Evolutionary conservation across 2,329 filamentous ascomycete species (phyloP).

Genomic region (Cercospora zeae-maydis): DNA sequence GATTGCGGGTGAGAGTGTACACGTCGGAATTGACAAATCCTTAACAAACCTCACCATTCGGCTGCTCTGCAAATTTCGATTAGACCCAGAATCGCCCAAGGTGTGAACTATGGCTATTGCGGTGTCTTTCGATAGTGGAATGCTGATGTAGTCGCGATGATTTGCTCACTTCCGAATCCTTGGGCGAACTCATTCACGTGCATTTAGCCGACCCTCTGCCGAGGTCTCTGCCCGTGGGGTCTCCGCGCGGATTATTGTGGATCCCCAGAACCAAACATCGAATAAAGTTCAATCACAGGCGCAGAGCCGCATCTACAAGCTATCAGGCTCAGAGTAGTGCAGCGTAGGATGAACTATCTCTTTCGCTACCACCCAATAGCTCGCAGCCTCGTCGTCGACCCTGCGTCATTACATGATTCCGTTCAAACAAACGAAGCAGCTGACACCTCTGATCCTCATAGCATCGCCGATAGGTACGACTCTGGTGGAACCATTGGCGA

Average conservation of each 20-base stretch:
- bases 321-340: not conserved
- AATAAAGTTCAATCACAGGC: not conserved
- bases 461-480: slow-evolving; percentile 10
- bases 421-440: slow-evolving; percentile 1
- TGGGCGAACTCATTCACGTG: slow-evolving; percentile 4
- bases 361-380: slow-evolving; percentile 2
- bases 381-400: slow-evolving; percentile 1
- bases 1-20: not conserved
- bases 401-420: not conserved
- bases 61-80: not conserved
- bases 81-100: not conserved
- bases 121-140: not conserved
- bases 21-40: not conserved
- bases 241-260: not conserved
- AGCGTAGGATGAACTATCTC: not conserved
- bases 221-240: not conserved
- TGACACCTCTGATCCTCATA: not conserved
- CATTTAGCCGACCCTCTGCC: slow-evolving; percentile 9
- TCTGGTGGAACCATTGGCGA: not conserved
- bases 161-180: not conserved
- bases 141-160: not conserved
- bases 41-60: not conserved
- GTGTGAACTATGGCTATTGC: not conserved
- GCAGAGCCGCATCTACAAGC: slow-evolving; percentile 6
- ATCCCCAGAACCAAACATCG: not conserved